Conservation (phyloP, 1,139 yeast species). For the Pichia sp. region DNA sequence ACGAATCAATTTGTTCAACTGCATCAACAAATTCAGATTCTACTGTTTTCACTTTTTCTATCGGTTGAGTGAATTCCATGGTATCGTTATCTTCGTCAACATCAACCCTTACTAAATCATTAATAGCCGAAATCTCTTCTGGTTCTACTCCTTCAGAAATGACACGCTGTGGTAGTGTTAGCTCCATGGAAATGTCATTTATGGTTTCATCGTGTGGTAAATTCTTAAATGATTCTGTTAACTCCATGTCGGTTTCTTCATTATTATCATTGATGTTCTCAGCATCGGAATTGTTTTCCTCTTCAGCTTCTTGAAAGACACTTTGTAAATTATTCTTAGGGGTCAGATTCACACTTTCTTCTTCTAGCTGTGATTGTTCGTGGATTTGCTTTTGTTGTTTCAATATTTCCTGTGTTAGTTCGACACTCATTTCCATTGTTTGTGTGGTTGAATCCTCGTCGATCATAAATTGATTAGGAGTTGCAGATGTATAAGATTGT, state of each 20-base stretch:
- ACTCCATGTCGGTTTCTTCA: constrained; percentile 19
- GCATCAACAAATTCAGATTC: no score
- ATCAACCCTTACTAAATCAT: neutral
- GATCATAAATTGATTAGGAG: constrained; percentile 7
- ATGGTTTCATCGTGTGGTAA: neutral
- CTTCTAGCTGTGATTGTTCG: constrained; percentile 3
- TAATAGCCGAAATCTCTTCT: no score
- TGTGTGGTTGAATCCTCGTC: constrained; percentile 25
- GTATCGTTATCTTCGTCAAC: neutral
- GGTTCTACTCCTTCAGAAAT: no score
- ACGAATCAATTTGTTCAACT: neutral
- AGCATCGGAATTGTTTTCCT: constrained; percentile 1
- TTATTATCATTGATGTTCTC: neutral
- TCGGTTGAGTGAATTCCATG: no score
- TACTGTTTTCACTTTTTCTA: no score
- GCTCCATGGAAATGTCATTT: constrained; percentile 8
- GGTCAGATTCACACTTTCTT: neutral
- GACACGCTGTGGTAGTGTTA: constrained; percentile 4
- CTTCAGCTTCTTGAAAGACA: constrained; percentile 16
- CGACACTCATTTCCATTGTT: constrained; percentile 30
- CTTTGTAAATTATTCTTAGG: constrained; percentile 13
- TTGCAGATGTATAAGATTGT: neutral
- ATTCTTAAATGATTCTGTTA: constrained; percentile 22
- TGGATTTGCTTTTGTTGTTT: constrained; percentile 17
- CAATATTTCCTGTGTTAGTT: constrained; percentile 21